These are phyloP conservation scores for Sparassis latifolia DNA, from an alignment of 1,284 basidiomycete species.

Conservation along the genomic window DNA sequence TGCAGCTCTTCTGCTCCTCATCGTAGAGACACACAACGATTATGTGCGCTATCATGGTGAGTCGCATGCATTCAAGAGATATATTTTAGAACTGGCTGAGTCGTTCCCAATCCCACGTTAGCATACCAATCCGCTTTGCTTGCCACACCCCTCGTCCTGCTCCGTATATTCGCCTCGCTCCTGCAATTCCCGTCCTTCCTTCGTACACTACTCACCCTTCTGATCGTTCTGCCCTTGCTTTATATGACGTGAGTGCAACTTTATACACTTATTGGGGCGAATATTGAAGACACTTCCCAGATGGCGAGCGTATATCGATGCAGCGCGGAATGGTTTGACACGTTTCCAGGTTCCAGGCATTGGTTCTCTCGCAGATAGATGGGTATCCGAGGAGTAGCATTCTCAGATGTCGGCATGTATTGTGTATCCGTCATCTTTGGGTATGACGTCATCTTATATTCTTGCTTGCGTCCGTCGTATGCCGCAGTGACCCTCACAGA, in stretches of 20 bases:
- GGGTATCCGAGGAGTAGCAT: constrained; percentile 63
- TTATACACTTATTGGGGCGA: neutral
- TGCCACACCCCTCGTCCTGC: constrained; percentile 55
- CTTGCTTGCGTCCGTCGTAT: neutral
- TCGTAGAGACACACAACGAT: constrained; percentile 77
- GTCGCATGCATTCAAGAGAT: constrained; percentile 11
- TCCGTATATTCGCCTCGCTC: constrained; percentile 54
- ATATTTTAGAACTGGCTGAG: neutral
- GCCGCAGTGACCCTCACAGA: no score
- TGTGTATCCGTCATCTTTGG: no score
- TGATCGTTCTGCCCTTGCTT: constrained; percentile 33
- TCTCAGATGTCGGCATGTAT: no score
- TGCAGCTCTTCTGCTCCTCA: constrained; percentile 61
- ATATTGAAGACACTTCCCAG: constrained; percentile 28
- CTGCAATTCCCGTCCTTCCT: constrained; percentile 45
- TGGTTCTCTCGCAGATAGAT: constrained; percentile 65
- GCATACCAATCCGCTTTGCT: constrained; percentile 78
- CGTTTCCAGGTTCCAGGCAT: constrained; percentile 63
- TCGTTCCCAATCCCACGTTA: constrained; percentile 21
- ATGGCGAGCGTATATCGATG: constrained; percentile 61
- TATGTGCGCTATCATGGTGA: constrained; percentile 76
- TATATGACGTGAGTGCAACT: constrained; percentile 51
- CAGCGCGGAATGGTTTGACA: constrained; percentile 44
- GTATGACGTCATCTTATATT: neutral
- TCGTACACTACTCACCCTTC: constrained; percentile 37